Evolutionary conservation across 345 rosid species (phyloP), one percentile per base, ranked within the genome.

Genomic region (Gossypium herbaceum): DNA sequence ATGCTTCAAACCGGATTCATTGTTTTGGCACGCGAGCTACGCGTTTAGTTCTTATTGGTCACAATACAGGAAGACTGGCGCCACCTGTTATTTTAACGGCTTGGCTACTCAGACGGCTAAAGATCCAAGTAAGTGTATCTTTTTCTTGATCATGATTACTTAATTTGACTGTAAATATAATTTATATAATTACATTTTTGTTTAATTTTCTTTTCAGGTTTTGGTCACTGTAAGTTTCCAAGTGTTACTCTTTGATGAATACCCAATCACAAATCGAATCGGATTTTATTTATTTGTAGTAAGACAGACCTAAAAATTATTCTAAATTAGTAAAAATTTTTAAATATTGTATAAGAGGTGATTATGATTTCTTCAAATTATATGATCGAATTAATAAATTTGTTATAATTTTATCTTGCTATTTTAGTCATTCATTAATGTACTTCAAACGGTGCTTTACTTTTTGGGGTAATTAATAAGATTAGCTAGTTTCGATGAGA

Each of bases 31-130:
- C 19, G 94, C 95, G 11, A 91, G 92, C 59, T 94, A 87, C 60
- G 97, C 97, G 0, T 94, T 94, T 47, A 94, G 97, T 67, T 85
- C 98, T n/a, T 94, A 91, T 43, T 94, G 98, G 98, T 84, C 97
- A 47, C 91, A 85, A 75, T 82, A 86, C 43, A 88, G 72, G 86
- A 82, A 80, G 68, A 1, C 7, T 0, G 98, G 98, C 5, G 97
- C 84, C 61, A 79, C 92, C 47, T 94, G 98, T 73, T 86, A 80
- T 25, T 94, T 94, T 64, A 79, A 88, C 48, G 97, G 97, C 63
- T 83, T 91, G 1, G 98, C 98, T 7, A 81, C 88, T 2, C 90
- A 86, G 68, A 91, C 95, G 13, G 80, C 85, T 9, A 79, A 82
- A 75, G 93, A 94, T 82, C 98, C 98, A 77, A 89, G 98, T 94